A percentile compares a stretch with the other conserved stretches of the same genome.
Evolutionary conservation across 2,329 filamentous ascomycete species (phyloP).

Genomic region (Biscogniauxia marginata): DNA sequence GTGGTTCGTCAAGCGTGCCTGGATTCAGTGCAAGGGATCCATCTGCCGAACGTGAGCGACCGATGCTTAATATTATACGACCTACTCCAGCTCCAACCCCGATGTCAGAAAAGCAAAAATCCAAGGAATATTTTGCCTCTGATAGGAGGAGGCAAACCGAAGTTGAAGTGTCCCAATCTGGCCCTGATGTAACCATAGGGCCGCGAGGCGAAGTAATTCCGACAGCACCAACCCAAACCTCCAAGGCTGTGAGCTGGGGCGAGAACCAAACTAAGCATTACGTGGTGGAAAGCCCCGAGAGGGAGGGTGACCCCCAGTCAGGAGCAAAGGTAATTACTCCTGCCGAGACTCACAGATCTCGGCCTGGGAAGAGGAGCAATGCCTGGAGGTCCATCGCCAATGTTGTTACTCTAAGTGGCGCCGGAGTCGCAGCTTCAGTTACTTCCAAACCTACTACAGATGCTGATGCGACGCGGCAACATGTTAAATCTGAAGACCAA

Average conservation of each 20-base stretch:
- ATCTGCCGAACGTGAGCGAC: slow-evolving; percentile 54
- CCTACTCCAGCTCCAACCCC: slow-evolving; percentile 59
- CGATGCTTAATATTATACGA: slow-evolving; percentile 58
- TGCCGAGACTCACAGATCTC: slow-evolving; percentile 27
- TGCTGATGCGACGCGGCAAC: slow-evolving; percentile 12
- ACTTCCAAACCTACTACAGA: slow-evolving; percentile 13
- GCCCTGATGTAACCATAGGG: slow-evolving; percentile 38
- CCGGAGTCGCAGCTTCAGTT: slow-evolving; percentile 33
- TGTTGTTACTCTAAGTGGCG: slow-evolving; percentile 44
- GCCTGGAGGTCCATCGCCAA: slow-evolving; percentile 55
- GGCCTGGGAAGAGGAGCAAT: slow-evolving; percentile 40
- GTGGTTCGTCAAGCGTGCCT: slow-evolving; percentile 28
- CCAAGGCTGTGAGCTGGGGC: slow-evolving; percentile 64
- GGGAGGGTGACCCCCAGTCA: slow-evolving; percentile 30
- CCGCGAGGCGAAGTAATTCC: slow-evolving; percentile 44
- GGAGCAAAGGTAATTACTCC: slow-evolving; percentile 30
- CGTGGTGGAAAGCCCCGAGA: slow-evolving; percentile 58
- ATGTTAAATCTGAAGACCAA: slow-evolving; percentile 19
- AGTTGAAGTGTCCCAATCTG: slow-evolving; percentile 13
- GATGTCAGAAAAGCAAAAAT: slow-evolving; percentile 40
- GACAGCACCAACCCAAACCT: slow-evolving; percentile 42
- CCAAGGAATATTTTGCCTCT: slow-evolving; percentile 13
- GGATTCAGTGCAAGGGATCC: slow-evolving; percentile 49
- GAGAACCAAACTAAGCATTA: slow-evolving; percentile 64
- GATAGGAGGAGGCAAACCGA: slow-evolving; percentile 13